Conservation (phyloP, 441 rosid genomes). For the Cnidoscolus chayamansa region DNA sequence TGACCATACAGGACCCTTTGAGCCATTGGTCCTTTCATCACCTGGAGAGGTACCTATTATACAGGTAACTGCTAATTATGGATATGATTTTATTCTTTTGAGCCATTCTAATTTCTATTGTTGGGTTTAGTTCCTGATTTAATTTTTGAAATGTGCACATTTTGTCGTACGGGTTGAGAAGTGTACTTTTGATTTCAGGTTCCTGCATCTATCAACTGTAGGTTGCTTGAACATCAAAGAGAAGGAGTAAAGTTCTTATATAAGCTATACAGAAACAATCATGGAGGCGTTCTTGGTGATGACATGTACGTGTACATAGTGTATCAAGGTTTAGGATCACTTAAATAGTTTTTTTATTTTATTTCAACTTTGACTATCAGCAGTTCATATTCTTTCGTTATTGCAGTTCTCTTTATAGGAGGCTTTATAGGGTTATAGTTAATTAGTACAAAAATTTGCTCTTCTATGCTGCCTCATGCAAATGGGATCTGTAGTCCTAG, state of each 20-base stretch:
- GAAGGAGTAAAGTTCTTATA: slow-evolving; percentile 75
- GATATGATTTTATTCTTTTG: not conserved
- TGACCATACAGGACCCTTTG: slow-evolving; percentile 67
- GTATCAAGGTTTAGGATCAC: not conserved
- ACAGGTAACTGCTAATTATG: slow-evolving; percentile 43
- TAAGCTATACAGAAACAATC: slow-evolving; percentile 62
- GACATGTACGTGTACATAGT: slow-evolving; percentile 66
- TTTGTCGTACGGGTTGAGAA: not conserved
- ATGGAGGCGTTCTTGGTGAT: slow-evolving; percentile 95
- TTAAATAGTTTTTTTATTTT: not conserved
- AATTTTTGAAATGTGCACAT: not conserved
- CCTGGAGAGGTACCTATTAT: slow-evolving; percentile 53
- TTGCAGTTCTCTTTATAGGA: not conserved
- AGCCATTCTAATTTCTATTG: not conserved
- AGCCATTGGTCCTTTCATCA: slow-evolving; percentile 57
- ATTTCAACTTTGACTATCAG: not conserved
- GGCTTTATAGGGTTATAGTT: not conserved
- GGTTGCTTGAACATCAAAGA: slow-evolving; percentile 89
- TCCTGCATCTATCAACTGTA: slow-evolving; percentile 83
- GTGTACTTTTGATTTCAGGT: slow-evolving; percentile 46
- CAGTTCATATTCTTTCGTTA: not conserved
- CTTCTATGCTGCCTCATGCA: not conserved
- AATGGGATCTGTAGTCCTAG: not conserved
- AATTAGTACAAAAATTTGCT: not conserved
- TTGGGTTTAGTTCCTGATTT: not conserved